Base-by-base conservation (phyloP, 1,284 basidiomycete genomes). In the Fistulinella cinereoalba region DNA sequence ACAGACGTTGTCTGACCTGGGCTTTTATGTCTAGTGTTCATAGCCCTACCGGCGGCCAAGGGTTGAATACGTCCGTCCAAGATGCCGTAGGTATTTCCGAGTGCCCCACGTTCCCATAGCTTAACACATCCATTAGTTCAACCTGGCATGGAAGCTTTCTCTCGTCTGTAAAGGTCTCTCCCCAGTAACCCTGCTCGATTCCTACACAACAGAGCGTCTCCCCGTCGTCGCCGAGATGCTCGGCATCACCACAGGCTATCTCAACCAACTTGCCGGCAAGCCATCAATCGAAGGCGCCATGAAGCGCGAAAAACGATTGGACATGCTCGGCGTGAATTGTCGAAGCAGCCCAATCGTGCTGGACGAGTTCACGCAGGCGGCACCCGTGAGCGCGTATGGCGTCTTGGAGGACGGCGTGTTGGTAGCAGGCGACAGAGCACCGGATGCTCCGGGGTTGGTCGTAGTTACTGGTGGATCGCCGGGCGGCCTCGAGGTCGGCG, bases 121-220 rank as follows among this genome's bases (percentile, higher is more conserved):
- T 47, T 12, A 43, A 1, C 24, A 2, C 8, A 1, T 12, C 38
- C 9, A 10, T 28, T 24, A 69, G 68, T 58, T 68, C 43, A 76
- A 74, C 46, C 54, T 74, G 3, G 66, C 56, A 0, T 75, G 73
- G 73, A 75, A 76, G 68, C n/a, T n/a, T n/a, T n/a, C n/a, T n/a
- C n/a, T n/a, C n/a, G n/a, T n/a, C n/a, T n/a, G n/a, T n/a, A n/a
- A 70, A 24, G 60, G 60, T 11, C 22, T 37, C 19, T 56, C 73
- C 5, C 55, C 64, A 1, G 16, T 33, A 1, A 51, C 58, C 2
- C 59, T 74, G 10, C 61, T 74, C 3, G 56, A 64, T 2, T 64
- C 70, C 0, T 71, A 71, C 46, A 60, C 56, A 15, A 21, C 54
- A 4, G 73, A 72, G 37, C 72, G 70, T 16, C 44, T 66, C 7